phyloP scores from a whole-genome alignment of 164 flowering plant genomes.

The Platanus orientalis region DNA sequence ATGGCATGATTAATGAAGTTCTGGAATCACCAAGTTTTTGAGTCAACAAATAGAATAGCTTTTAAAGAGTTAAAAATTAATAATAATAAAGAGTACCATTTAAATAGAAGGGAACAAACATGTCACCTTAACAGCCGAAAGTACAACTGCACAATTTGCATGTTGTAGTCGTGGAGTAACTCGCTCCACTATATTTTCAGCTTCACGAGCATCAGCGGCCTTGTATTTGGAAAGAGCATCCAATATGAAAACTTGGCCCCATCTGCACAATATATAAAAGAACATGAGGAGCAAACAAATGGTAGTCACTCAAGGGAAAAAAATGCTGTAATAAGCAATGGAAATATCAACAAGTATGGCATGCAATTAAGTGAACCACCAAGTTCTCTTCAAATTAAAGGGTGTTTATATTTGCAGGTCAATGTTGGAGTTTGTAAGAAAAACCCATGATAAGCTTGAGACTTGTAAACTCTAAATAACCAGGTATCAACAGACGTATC shows the following conservation, averaged over 20 bases:
- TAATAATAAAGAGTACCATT: too few relatives aligned
- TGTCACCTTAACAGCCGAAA: slow-evolving; percentile 99
- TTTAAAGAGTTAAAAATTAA: neutral
- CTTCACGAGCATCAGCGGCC: slow-evolving; percentile 98
- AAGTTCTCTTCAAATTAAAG: too few relatives aligned
- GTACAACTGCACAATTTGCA: slow-evolving; percentile 99
- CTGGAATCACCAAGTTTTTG: neutral
- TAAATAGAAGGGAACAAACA: neutral
- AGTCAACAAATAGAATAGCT: neutral
- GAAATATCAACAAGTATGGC: too few relatives aligned
- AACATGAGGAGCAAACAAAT: neutral
- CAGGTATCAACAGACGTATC: too few relatives aligned
- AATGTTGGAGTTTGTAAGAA: too few relatives aligned
- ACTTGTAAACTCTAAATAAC: too few relatives aligned
- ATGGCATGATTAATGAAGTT: neutral
- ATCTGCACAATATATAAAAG: slow-evolving; percentile 43
- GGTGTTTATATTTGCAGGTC: too few relatives aligned
- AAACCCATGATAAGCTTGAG: too few relatives aligned
- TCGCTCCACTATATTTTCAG: slow-evolving; percentile 96
- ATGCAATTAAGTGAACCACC: too few relatives aligned
- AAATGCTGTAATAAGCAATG: too few relatives aligned
- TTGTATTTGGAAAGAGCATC: slow-evolving; percentile 97
- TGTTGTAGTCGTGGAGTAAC: slow-evolving; percentile 98
- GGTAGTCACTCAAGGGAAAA: too few relatives aligned
- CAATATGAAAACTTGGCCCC: slow-evolving; percentile 99